These are phyloP conservation scores for Monosporascus sp. DNA, from an alignment of 2,329 filamentous ascomycete genomes.

Conservation along the genomic window DNA sequence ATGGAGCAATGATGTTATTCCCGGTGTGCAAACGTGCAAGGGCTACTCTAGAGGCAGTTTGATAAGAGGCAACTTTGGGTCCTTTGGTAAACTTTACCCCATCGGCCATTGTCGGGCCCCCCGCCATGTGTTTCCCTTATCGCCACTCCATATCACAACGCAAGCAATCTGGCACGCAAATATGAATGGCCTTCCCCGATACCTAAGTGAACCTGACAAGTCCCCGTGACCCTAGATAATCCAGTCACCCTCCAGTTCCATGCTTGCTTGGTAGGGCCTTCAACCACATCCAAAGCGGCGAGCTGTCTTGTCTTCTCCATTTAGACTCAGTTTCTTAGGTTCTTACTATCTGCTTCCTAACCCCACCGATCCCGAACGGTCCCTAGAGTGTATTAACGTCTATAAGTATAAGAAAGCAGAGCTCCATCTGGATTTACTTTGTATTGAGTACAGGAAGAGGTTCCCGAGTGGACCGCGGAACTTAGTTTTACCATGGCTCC, in stretches of 20 bases:
- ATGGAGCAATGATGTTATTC: too few species aligned
- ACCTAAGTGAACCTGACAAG: not conserved
- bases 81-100: not conserved
- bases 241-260: not conserved
- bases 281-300: too few species aligned
- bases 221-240: not conserved
- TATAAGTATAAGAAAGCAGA: not conserved
- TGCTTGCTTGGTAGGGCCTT: too few species aligned
- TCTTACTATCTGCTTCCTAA: too few species aligned
- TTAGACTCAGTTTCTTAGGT: too few species aligned
- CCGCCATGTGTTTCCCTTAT: not conserved
- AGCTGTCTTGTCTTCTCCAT: too few species aligned
- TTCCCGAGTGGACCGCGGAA: not conserved
- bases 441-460: not conserved
- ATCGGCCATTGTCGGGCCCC: not conserved
- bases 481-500: constrained; percentile 44
- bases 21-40: too few species aligned
- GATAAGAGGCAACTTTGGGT: too few species aligned
- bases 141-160: not conserved
- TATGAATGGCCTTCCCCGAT: not conserved
- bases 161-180: not conserved
- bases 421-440: not conserved
- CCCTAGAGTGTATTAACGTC: too few species aligned
- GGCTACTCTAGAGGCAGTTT: too few species aligned
- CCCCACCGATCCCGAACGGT: too few species aligned